A percentile compares a stretch with the other conserved stretches of the same genome.
phyloP scores from a whole-genome alignment of 768 basidiomycete species.

The Tubosaeta sp. region DNA sequence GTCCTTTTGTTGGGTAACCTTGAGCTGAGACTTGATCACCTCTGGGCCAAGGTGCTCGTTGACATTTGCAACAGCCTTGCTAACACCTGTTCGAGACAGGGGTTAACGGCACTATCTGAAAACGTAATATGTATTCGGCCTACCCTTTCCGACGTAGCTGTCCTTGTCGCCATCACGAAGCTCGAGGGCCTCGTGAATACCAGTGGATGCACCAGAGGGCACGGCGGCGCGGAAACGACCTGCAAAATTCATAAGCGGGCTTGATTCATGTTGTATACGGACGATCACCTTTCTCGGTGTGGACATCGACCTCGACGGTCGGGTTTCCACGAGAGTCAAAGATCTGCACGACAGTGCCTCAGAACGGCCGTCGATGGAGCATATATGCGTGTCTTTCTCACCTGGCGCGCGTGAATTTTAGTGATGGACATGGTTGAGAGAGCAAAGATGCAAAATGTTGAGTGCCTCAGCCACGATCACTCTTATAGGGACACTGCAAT shows the following conservation, averaged over 20 bases:
- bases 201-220: conserved; percentile 97
- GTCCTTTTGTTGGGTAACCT: conserved; percentile 88
- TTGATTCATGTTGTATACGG: conserved; percentile 3
- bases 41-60: conserved; percentile 88
- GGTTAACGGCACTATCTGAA: background rate
- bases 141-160: conserved; percentile 94
- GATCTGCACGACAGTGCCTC: conserved; percentile 55
- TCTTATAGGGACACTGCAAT: conserved; percentile 22
- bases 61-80: conserved; percentile 91
- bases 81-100: conserved; percentile 58
- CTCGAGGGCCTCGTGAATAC: conserved; percentile 97
- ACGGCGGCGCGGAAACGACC: conserved; percentile 93
- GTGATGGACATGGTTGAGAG: conserved; percentile 78
- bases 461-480: conserved; percentile 1
- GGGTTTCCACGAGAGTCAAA: conserved; percentile 99
- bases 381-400: conserved; percentile 28
- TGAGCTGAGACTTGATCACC: conserved; percentile 78
- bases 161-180: conserved; percentile 95
- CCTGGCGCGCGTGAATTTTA: conserved; percentile 92
- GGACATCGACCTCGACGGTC: conserved; percentile 90
- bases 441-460: conserved; percentile 13
- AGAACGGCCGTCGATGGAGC: background rate
- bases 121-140: conserved; percentile 14
- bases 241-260: conserved; percentile 31
- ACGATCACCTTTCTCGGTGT: conserved; percentile 76